Conservation (phyloP, 257 asterid genomes). For the Penstemon eatonii region DNA sequence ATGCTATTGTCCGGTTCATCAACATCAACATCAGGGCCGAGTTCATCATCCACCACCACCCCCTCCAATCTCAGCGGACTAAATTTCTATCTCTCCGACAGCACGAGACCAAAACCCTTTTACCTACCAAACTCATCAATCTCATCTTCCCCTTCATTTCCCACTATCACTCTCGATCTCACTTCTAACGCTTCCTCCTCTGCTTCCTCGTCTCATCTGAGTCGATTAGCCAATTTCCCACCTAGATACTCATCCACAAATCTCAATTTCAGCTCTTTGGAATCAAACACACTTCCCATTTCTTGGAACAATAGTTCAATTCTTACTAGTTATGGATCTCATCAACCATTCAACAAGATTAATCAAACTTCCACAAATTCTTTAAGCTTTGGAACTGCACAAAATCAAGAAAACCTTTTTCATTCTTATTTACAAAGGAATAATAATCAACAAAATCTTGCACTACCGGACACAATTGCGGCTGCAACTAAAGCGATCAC, state of each 20-base stretch:
- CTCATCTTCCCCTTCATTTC: constrained; percentile 56
- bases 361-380: constrained; percentile 42
- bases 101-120: constrained; percentile 64
- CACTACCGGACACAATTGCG: constrained; percentile 61
- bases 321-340: constrained; percentile 41
- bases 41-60: constrained; percentile 30
- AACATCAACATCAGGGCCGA: constrained; percentile 37
- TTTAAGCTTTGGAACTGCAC: constrained; percentile 50
- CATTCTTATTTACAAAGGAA: constrained; percentile 54
- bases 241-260: constrained; percentile 63
- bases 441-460: constrained; percentile 39
- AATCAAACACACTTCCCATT: constrained; percentile 58
- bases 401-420: constrained; percentile 53
- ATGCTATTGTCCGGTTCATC: constrained; percentile 85
- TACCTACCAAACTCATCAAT: constrained; percentile 72
- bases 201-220: constrained; percentile 36
- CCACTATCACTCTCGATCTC: constrained; percentile 87
- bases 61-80: constrained; percentile 46
- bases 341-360: constrained; percentile 41
- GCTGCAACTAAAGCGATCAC: constrained; percentile 94
- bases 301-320: constrained; percentile 61
- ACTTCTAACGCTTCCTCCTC: constrained; percentile 54
- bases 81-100: constrained; percentile 61
- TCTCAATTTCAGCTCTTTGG: constrained; percentile 77
- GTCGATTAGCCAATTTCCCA: constrained; percentile 33